Percentiles rank a stretch among this genome's conserved stretches.
Conservation (phyloP, 495 filamentous ascomycete genomes). For the Tuber melanosporum region DNA sequence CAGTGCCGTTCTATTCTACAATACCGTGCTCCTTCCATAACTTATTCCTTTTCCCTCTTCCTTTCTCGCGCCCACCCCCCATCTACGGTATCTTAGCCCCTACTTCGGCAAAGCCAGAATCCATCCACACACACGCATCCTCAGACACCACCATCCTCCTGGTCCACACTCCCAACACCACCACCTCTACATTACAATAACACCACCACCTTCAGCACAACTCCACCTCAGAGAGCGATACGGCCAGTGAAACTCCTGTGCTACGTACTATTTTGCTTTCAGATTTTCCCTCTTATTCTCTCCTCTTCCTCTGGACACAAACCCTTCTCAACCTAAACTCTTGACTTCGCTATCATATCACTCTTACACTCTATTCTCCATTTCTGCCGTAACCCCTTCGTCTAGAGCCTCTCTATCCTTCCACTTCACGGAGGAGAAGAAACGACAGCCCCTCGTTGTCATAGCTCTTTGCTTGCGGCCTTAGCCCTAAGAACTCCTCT, state of each 20-base stretch:
- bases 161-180: constrained; percentile 23
- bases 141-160: constrained; percentile 24
- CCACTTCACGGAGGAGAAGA: constrained; percentile 12
- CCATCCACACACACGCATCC: constrained; percentile 12
- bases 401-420: constrained; percentile 21
- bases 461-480: constrained; percentile 27
- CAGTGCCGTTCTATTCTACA: background rate
- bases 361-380: background rate
- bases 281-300: constrained; percentile 38
- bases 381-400: background rate
- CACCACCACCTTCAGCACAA: constrained; percentile 5
- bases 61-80: constrained; percentile 20
- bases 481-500: constrained; percentile 28
- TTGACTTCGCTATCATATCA: background rate
- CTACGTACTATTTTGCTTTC: constrained; percentile 28
- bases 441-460: constrained; percentile 31
- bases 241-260: constrained; percentile 29
- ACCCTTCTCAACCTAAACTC: background rate
- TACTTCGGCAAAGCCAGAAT: constrained; percentile 29
- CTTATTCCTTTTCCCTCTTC: constrained; percentile 23
- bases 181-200: constrained; percentile 24
- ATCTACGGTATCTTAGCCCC: constrained; percentile 15
- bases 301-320: constrained; percentile 19
- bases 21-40: background rate
- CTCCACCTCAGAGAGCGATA: constrained; percentile 1